Evolutionary conservation across 352 stramenopile genomes (phyloP).

Genomic region (Pythium periplocum): DNA sequence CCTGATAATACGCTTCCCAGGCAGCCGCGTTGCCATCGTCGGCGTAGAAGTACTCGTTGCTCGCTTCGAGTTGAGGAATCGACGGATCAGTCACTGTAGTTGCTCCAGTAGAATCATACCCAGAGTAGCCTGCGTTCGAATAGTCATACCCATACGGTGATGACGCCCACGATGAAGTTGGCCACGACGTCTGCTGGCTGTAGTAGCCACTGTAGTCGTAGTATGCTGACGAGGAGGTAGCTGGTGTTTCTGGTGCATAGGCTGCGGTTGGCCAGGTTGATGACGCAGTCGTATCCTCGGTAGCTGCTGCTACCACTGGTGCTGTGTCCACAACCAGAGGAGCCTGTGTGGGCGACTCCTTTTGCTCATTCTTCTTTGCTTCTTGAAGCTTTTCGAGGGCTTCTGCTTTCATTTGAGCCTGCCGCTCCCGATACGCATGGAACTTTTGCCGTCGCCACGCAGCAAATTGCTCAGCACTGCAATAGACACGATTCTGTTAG

Average conservation of each 20-base stretch:
- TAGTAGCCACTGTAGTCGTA: no score
- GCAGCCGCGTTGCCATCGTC: slow-evolving; percentile 24
- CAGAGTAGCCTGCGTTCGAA: no score
- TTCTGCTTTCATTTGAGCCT: slow-evolving; percentile 4
- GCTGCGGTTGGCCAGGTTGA: background rate
- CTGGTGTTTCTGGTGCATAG: no score
- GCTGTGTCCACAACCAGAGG: background rate
- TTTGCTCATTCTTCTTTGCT: background rate
- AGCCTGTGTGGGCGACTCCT: background rate
- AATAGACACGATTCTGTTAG: background rate
- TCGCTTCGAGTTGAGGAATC: background rate
- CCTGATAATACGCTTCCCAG: slow-evolving; percentile 27
- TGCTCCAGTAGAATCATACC: no score
- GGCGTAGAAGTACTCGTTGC: slow-evolving; percentile 25
- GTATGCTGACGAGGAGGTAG: no score
- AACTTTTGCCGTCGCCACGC: slow-evolving; percentile 16
- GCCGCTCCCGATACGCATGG: slow-evolving; percentile 7
- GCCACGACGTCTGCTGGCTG: no score
- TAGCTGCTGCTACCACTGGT: background rate
- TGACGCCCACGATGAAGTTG: no score
- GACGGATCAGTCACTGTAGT: no score
- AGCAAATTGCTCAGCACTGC: slow-evolving; percentile 18
- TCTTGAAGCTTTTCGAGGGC: background rate
- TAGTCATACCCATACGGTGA: no score
- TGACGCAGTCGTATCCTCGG: slow-evolving; percentile 5